Conservation (phyloP, 257 asterid species). For the Salvia miltiorrhiza region DNA sequence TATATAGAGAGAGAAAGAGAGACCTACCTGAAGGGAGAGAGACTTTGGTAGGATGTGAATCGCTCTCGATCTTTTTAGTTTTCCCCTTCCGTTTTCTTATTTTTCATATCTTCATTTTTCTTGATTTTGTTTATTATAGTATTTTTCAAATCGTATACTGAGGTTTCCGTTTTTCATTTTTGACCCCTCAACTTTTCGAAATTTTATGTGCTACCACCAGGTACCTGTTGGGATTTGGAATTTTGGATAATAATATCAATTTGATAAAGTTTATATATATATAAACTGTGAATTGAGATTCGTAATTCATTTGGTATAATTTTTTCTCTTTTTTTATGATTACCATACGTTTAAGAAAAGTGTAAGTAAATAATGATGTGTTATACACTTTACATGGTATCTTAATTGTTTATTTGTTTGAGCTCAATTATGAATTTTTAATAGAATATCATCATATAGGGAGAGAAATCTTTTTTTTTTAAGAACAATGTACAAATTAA, state of each 20-base stretch:
- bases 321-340: too few species aligned
- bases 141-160: background rate
- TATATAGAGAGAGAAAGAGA: background rate
- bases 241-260: too few species aligned
- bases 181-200: background rate
- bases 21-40: conserved; percentile 26
- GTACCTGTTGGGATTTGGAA: background rate
- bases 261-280: too few species aligned
- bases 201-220: background rate
- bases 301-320: background rate
- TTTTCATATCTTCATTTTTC: background rate
- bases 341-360: too few species aligned
- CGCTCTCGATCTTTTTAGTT: conserved; percentile 26
- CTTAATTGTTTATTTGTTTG: too few species aligned
- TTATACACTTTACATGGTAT: too few species aligned
- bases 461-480: too few species aligned
- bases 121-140: background rate
- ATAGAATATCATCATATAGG: too few species aligned
- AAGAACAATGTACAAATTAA: too few species aligned
- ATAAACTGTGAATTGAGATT: too few species aligned
- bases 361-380: too few species aligned
- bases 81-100: background rate
- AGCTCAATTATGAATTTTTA: too few species aligned
- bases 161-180: background rate
- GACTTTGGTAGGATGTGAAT: conserved; percentile 39